Conservation (phyloP, 306 rosid genomes). For the Geum urbanum region DNA sequence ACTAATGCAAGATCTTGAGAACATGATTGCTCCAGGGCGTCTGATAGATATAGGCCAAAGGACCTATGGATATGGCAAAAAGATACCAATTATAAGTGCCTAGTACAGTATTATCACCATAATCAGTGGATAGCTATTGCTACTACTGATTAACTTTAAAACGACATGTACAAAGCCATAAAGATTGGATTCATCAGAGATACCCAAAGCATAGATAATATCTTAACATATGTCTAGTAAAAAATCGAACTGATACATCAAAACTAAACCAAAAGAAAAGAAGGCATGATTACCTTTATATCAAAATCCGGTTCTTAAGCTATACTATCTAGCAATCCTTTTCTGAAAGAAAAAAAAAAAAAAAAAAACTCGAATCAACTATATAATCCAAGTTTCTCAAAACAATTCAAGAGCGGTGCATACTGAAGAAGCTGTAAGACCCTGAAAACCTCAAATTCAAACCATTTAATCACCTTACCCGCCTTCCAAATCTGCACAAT, state of each 20-base stretch:
- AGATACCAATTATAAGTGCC: slow-evolving; percentile 15
- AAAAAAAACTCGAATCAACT: background rate
- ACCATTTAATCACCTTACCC: slow-evolving; percentile 7
- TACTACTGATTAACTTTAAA: background rate
- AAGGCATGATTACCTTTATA: slow-evolving; percentile 1
- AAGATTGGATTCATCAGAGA: background rate
- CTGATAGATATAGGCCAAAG: slow-evolving; percentile 10
- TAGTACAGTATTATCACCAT: background rate
- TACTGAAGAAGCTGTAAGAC: slow-evolving; percentile 1
- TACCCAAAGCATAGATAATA: background rate
- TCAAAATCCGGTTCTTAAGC: background rate
- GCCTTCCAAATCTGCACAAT: slow-evolving; percentile 16
- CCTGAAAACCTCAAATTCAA: background rate
- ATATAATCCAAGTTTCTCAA: slow-evolving; percentile 5
- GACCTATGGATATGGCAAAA: slow-evolving; percentile 27
- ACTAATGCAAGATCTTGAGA: slow-evolving; percentile 51
- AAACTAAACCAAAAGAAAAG: background rate
- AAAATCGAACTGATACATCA: background rate
- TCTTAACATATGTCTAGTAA: background rate
- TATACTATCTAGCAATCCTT: slow-evolving; percentile 4
- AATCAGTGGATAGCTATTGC: background rate
- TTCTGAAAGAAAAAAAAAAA: background rate
- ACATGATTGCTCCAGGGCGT: slow-evolving; percentile 35
- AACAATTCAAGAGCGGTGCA: background rate
- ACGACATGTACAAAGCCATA: background rate